Percentiles rank a stretch among this genome's conserved stretches.
phyloP scores from a whole-genome alignment of 2,329 filamentous ascomycete species.

The Fusarium sp. region DNA sequence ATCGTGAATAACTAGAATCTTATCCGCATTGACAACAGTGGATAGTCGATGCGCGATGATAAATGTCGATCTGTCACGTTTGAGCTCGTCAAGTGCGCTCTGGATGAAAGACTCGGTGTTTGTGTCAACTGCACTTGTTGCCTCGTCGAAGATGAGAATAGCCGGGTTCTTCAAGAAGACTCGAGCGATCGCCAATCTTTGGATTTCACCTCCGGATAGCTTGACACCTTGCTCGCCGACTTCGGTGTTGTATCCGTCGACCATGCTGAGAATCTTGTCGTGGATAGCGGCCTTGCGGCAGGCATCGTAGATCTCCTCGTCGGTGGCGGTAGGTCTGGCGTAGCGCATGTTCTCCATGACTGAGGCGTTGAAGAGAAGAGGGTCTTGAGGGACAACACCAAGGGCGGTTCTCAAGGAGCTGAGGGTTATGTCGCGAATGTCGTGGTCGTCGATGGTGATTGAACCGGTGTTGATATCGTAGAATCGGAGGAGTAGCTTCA shows the following conservation, averaged over 20 bases:
- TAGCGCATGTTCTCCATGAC: slow-evolving; percentile 75
- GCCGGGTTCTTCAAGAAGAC: slow-evolving; percentile 65
- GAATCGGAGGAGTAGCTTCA: slow-evolving; percentile 70
- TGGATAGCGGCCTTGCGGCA: slow-evolving; percentile 73
- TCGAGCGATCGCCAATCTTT: slow-evolving; percentile 66
- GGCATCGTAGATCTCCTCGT: slow-evolving; percentile 69
- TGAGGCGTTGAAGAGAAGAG: slow-evolving; percentile 71
- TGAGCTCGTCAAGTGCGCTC: slow-evolving; percentile 58
- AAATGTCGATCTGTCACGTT: slow-evolving; percentile 62
- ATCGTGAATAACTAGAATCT: slow-evolving; percentile 64
- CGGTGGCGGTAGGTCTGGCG: slow-evolving; percentile 68
- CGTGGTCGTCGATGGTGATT: slow-evolving; percentile 69
- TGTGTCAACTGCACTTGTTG: slow-evolving; percentile 66
- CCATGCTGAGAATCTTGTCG: slow-evolving; percentile 70
- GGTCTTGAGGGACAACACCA: slow-evolving; percentile 74
- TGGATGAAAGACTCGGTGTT: slow-evolving; percentile 61
- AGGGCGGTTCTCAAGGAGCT: slow-evolving; percentile 68
- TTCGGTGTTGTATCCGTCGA: slow-evolving; percentile 61
- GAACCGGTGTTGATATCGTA: slow-evolving; percentile 67
- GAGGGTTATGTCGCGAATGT: slow-evolving; percentile 69
- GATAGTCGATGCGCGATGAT: slow-evolving; percentile 60
- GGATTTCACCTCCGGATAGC: slow-evolving; percentile 67
- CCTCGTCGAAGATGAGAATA: slow-evolving; percentile 76
- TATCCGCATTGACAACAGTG: slow-evolving; percentile 60
- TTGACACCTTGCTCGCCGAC: slow-evolving; percentile 69